These are phyloP conservation scores for Clathrus columnatus DNA, from an alignment of 768 basidiomycete genomes.

Conservation along the genomic window DNA sequence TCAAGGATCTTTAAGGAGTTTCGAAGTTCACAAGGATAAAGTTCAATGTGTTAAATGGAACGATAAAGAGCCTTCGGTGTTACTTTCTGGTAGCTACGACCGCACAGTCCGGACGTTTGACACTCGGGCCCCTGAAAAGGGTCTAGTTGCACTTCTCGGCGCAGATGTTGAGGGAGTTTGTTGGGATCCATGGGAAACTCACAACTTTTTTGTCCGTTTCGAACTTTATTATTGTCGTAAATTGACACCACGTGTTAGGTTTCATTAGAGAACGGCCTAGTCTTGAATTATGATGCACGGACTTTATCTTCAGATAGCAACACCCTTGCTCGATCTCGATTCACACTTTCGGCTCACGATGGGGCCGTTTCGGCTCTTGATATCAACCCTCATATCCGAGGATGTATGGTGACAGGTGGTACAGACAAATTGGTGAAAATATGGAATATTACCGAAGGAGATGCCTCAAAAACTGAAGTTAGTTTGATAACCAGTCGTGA, in stretches of 20 bases:
- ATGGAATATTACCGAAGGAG: constrained; percentile 80
- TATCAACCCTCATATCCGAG: constrained; percentile 81
- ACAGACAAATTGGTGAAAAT: constrained; percentile 93
- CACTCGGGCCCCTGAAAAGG: constrained; percentile 69
- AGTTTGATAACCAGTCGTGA: constrained; percentile 82
- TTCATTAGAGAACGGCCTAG: constrained; percentile 88
- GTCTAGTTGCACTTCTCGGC: constrained; percentile 78
- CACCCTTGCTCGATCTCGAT: constrained; percentile 59
- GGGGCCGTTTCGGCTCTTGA: constrained; percentile 85
- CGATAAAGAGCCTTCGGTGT: constrained; percentile 72
- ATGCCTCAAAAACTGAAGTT: constrained; percentile 59
- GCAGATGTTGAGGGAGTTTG: constrained; percentile 89
- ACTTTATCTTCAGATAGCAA: constrained; percentile 65
- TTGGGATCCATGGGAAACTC: constrained; percentile 94
- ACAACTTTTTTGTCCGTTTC: constrained; percentile 71
- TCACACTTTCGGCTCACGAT: constrained; percentile 90
- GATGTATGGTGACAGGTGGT: constrained; percentile 90
- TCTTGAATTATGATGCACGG: constrained; percentile 87
- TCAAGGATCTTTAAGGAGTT: constrained; percentile 71
- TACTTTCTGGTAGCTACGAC: constrained; percentile 92
- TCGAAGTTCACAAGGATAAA: constrained; percentile 83
- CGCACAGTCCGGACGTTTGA: constrained; percentile 94
- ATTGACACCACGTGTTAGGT: constrained; percentile 41
- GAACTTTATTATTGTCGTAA: background rate
- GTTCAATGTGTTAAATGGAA: constrained; percentile 98